Base-by-base conservation (phyloP, 169 alveolate species). In the Cryptosporidium meleagridis region DNA sequence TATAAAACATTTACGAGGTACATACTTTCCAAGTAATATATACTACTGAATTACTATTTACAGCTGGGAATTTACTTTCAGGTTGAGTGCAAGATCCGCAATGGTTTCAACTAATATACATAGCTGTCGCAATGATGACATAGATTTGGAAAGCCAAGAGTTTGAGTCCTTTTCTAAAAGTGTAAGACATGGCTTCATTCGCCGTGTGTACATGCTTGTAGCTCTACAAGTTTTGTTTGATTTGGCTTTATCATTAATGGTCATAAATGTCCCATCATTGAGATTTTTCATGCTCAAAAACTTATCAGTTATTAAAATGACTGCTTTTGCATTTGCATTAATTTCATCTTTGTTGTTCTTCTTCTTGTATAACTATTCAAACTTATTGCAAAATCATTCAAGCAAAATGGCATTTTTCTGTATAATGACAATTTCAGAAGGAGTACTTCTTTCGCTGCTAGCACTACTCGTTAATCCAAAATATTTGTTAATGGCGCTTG, bases 121-220 rank as follows among this genome's bases (percentile, higher is more conserved):
- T 26, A 55, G 26, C 12, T 0, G 16, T 26, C 67, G 4, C 12
- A 8, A 65, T 37, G 31, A 10, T 1, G 51, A 26, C n/a, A 23
- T n/a, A 37, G 80, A 59, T 62, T 65, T 80, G 62, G 89, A 80
- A 35, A 53, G 75, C 39, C 89, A 80, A 21, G 67, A 72, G 33
- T 59, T 59, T 65, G 75, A 67, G 14, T 26, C 72, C 26, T 80
- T 61, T 31, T 62, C 89, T 1, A 21, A 41, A 7, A 59, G 70
- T 1, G 18, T 80, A 35, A 59, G 89, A 5, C 52, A 44, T 48
- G 89, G 89, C 18, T 80, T 80, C 39, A 80, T 80, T 65, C 72
- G 89, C 4, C 75, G 89, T 29, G 89, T 80, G 21, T 80, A 80
- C n/a, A 70, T 48, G 31, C 41, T 80, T 31, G 26, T 80, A 31